Percentiles rank a stretch among this genome's conserved stretches.
Evolutionary conservation across 192 early-diverging fungal genomes (phyloP).

Genomic region (Podila minutissima): DNA sequence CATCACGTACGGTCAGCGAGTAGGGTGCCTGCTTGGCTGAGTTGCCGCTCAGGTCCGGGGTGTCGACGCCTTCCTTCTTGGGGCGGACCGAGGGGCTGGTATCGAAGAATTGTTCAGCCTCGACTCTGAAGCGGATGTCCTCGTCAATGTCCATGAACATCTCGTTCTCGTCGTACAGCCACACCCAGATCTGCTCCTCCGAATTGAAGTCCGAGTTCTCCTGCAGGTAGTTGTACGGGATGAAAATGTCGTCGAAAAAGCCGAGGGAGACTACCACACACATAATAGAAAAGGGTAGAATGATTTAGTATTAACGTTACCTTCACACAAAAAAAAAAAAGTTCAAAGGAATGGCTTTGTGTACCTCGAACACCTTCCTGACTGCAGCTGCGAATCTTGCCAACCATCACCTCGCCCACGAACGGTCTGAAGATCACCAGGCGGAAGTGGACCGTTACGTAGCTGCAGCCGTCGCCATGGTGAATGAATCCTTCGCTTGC

Average conservation of each 20-base stretch:
- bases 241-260: constrained; percentile 93
- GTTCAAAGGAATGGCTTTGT: not conserved
- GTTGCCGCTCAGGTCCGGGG: constrained; percentile 57
- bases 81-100: constrained; percentile 67
- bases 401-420: constrained; percentile 85
- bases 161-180: constrained; percentile 80
- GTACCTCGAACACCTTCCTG: constrained; percentile 76
- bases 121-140: constrained; percentile 79
- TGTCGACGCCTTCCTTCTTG: constrained; percentile 54
- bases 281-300: not conserved
- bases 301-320: not conserved
- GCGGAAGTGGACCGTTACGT: constrained; percentile 83
- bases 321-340: not conserved
- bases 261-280: constrained; percentile 73
- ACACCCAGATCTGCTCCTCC: constrained; percentile 85
- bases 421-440: constrained; percentile 93
- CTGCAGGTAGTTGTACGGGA: constrained; percentile 75
- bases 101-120: constrained; percentile 80
- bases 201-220: constrained; percentile 70
- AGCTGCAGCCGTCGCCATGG: constrained; percentile 83
- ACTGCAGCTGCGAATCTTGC: constrained; percentile 79
- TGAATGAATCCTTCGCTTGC: constrained; percentile 90
- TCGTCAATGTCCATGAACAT: constrained; percentile 88
- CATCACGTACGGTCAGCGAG: constrained; percentile 56
- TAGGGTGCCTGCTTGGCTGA: constrained; percentile 64